Conservation (phyloP, 1,139 yeast species). For the Yamadazyma sp. region DNA sequence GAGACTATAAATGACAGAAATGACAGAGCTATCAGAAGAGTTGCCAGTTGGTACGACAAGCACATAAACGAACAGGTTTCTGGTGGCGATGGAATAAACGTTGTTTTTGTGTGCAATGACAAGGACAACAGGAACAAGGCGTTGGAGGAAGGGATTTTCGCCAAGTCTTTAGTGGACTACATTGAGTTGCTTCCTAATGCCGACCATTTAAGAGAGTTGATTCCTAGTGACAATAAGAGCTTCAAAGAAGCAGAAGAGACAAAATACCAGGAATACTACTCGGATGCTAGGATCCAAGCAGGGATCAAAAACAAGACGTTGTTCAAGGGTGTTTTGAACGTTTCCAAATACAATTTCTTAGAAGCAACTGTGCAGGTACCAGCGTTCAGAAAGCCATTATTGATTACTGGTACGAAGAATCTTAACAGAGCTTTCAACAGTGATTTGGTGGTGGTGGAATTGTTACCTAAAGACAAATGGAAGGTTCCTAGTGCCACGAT, state of each 20-base stretch:
- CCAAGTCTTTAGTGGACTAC: slow-evolving; percentile 63
- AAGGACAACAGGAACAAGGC: slow-evolving; percentile 65
- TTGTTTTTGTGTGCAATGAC: slow-evolving; percentile 79
- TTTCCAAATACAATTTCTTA: slow-evolving; percentile 82
- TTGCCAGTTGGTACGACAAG: slow-evolving; percentile 66
- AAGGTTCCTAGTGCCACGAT: slow-evolving; percentile 78
- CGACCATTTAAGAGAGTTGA: slow-evolving; percentile 75
- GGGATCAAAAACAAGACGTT: slow-evolving; percentile 86
- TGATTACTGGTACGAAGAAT: slow-evolving; percentile 79
- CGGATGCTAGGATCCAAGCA: slow-evolving; percentile 82
- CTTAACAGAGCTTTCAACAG: slow-evolving; percentile 90
- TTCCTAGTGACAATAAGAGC: slow-evolving; percentile 53
- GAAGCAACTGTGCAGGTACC: slow-evolving; percentile 82
- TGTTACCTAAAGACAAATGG: slow-evolving; percentile 87
- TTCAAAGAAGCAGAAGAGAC: slow-evolving; percentile 41
- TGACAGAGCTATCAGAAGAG: slow-evolving; percentile 83
- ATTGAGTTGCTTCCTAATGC: slow-evolving; percentile 71
- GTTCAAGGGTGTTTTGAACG: slow-evolving; percentile 79
- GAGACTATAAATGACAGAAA: slow-evolving; percentile 89
- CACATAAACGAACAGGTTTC: slow-evolving; percentile 53
- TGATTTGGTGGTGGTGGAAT: slow-evolving; percentile 87
- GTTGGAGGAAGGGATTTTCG: slow-evolving; percentile 49
- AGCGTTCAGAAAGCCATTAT: slow-evolving; percentile 77
- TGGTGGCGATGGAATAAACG: slow-evolving; percentile 37
- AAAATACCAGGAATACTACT: slow-evolving; percentile 74